Evolutionary conservation across 345 rosid genomes (phyloP).

Genomic region (Citrus reticulata): DNA sequence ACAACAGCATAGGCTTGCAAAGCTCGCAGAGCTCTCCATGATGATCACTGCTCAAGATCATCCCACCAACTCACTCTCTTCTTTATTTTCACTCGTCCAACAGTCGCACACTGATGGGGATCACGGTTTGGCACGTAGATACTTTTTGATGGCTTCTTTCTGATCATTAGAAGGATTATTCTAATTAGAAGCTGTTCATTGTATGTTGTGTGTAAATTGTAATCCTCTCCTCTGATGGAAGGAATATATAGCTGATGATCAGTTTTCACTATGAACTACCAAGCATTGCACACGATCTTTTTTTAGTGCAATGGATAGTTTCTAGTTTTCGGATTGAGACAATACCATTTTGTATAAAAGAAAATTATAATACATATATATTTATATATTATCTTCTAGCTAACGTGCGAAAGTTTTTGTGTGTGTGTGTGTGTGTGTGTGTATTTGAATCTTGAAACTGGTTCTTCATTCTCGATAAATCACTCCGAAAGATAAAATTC

Average conservation of each 20-base stretch:
- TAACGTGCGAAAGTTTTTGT: neutral
- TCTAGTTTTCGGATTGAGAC: neutral
- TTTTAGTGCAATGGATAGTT: constrained; percentile 12
- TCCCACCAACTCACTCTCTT: no score
- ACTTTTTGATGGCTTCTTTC: neutral
- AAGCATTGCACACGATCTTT: constrained; percentile 14
- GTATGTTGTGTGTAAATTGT: neutral
- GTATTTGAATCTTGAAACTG: neutral
- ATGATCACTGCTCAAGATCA: constrained; percentile 3
- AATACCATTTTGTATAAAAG: neutral
- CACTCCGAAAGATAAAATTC: neutral
- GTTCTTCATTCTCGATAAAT: neutral
- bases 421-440: rapidly evolving
- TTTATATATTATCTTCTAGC: neutral
- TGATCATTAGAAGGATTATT: neutral
- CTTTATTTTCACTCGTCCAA: no score
- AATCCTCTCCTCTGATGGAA: neutral
- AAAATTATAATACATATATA: no score
- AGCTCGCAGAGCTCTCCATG: constrained; percentile 36
- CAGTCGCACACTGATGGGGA: neutral
- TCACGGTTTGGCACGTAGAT: neutral
- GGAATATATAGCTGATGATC: neutral
- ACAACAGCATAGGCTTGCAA: constrained; percentile 46
- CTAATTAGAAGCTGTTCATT: neutral
- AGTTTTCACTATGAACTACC: neutral